phyloP scores from a whole-genome alignment of 1,284 basidiomycete species.

The Rhodotorula sp. region DNA sequence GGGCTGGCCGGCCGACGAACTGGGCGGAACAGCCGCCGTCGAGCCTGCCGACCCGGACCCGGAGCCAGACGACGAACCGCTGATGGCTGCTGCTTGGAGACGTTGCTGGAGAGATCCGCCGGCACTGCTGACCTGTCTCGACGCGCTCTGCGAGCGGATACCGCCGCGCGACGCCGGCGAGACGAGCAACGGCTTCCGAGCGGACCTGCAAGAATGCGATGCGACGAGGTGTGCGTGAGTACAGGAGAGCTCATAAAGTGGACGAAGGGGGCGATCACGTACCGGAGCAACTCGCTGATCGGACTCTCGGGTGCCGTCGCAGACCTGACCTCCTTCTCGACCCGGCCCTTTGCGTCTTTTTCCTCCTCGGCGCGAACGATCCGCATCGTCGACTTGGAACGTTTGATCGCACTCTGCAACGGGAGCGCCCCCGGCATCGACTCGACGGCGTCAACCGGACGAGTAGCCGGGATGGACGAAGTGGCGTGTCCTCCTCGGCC shows the following conservation, averaged over 20 bases:
- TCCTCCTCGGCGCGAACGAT: constrained; percentile 37
- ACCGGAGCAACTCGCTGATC: constrained; percentile 78
- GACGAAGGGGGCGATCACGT: constrained; percentile 19
- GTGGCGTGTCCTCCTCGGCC: not conserved
- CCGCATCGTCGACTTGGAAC: constrained; percentile 14
- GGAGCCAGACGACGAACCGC: not conserved
- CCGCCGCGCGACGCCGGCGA: constrained; percentile 49
- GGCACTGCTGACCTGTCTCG: constrained; percentile 1
- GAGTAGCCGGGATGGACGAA: too few relatives aligned
- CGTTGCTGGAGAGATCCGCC: constrained; percentile 17
- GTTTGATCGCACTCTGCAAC: not conserved
- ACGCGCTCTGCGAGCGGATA: constrained; percentile 14
- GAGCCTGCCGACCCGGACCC: not conserved
- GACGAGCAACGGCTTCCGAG: constrained; percentile 51
- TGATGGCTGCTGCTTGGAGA: constrained; percentile 1
- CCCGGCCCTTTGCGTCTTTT: constrained; percentile 43
- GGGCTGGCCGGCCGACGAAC: constrained; percentile 7
- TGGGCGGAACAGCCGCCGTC: constrained; percentile 6
- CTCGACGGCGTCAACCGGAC: too few relatives aligned
- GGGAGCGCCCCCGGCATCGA: too few relatives aligned
- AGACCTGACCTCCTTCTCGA: constrained; percentile 89
- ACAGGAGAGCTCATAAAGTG: not conserved
- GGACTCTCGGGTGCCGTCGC: constrained; percentile 93
- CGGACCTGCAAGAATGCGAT: not conserved
- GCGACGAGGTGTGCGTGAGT: not conserved